Percentiles rank a stretch among this genome's conserved stretches.
These are phyloP conservation scores for Dactylorhiza incarnata DNA, from an alignment of 106 monocot species.

Conservation along the genomic window DNA sequence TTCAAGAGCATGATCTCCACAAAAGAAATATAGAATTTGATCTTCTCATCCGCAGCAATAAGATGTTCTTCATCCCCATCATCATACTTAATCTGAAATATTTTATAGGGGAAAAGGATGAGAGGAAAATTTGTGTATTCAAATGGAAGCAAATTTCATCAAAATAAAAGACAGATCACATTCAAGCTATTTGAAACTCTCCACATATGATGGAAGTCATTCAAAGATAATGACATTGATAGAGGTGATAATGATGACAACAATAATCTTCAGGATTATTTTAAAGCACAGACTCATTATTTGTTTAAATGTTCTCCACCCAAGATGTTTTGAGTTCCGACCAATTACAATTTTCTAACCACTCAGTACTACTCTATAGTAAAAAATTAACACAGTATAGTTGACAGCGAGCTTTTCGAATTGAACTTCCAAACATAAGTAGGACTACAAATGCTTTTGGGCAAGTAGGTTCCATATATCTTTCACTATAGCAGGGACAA, in stretches of 20 bases:
- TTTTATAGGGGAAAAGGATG: no score
- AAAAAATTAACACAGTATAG: neutral
- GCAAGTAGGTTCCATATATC: neutral
- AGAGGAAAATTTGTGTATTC: no score
- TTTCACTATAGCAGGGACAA: neutral
- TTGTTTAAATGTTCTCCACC: neutral
- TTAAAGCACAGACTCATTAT: neutral
- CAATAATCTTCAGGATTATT: neutral
- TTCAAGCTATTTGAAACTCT: neutral
- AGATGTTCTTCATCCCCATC: slow-evolving; percentile 79
- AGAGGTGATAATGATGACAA: neutral
- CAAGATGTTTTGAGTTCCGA: neutral
- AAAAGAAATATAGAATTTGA: slow-evolving; percentile 65
- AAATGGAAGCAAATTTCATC: neutral
- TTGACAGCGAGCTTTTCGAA: neutral
- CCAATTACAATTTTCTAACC: neutral
- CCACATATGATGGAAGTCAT: neutral
- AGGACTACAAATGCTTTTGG: neutral
- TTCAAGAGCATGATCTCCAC: slow-evolving; percentile 50
- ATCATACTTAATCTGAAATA: no score
- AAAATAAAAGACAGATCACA: neutral
- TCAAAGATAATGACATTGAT: slow-evolving; percentile 1
- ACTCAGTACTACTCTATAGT: neutral
- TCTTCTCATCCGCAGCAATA: slow-evolving; percentile 44
- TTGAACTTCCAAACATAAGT: neutral